A percentile compares a stretch with the other conserved stretches of the same genome.
Conservation (phyloP, 2,329 filamentous ascomycete genomes). For the Trichoderma semiorbis region DNA sequence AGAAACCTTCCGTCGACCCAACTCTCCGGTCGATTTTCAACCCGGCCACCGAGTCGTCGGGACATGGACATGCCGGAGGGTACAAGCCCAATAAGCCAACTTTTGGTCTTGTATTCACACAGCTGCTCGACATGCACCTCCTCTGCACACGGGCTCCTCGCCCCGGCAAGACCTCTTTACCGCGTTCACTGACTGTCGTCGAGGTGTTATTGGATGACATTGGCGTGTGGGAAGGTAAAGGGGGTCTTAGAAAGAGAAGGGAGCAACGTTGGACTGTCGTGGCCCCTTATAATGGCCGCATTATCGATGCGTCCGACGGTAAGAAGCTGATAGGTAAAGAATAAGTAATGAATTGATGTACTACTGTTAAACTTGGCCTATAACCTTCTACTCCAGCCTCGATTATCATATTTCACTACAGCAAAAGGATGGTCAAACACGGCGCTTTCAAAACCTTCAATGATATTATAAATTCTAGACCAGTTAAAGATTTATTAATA, state of each 20-base stretch:
- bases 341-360: background rate
- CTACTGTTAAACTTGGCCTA: background rate
- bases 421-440: background rate
- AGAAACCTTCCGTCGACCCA: slow-evolving; percentile 32
- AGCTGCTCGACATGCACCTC: slow-evolving; percentile 54
- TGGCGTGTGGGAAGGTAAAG: slow-evolving; percentile 41
- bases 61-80: slow-evolving; percentile 23
- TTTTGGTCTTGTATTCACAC: slow-evolving; percentile 53
- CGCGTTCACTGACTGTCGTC: slow-evolving; percentile 40
- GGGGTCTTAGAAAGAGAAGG: slow-evolving; percentile 32
- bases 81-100: slow-evolving; percentile 43
- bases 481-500: background rate
- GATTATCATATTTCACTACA: background rate
- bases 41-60: slow-evolving; percentile 11
- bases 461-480: background rate
- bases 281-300: slow-evolving; percentile 36
- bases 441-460: background rate
- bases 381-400: background rate
- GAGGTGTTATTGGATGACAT: slow-evolving; percentile 52
- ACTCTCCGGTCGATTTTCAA: slow-evolving; percentile 52
- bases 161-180: background rate
- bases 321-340: background rate
- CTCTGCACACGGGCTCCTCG: slow-evolving; percentile 45
- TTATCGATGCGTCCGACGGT: slow-evolving; percentile 39
- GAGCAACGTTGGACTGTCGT: slow-evolving; percentile 56